Evolutionary conservation across 306 rosid species (phyloP), one percentile per base, ranked within the genome.

Genomic region (Mimosa pudica): DNA sequence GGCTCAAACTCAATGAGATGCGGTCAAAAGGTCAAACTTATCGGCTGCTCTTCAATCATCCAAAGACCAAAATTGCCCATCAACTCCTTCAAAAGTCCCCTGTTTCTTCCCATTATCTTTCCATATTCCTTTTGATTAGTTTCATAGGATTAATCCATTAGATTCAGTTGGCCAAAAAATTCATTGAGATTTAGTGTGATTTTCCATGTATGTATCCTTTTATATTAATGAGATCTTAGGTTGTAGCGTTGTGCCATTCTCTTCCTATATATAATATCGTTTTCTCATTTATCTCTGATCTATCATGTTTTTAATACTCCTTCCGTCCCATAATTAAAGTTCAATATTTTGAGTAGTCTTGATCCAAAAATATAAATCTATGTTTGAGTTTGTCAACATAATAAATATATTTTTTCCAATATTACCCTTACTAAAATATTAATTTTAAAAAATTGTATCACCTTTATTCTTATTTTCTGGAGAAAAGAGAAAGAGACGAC

Each of bases 1-100:
- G 44, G 64, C 17, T 38, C 18, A 57, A 51, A 54, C 17, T 38
- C 18, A 57, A 51, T 83, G 6, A 70, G 75, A 51, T 83, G 8
- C 70, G 71, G 81, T 66, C 80, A 52, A 60, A 60, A 12, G 55
- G 75, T 77, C 75, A 78, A 78, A 18, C 13, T 41, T 68, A 24
- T 20, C 72, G 74, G 78, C 86, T 16, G 60, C 77, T 51, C 18
- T 51, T 51, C 5, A 14, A 51, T 51, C 17, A 12, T 51, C 57
- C 57, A 51, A 51, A 51, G 3, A 12, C 57, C 57, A 51, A 51
- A 51, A 51, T 46, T 70, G 42, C 69, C 81, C 73, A 41, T 14
- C 70, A n/a, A 69, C 47, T 70, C 38, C 32, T 20, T 60, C 66
- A 61, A 61, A 10, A 7, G 69, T 33, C 18, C 18, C 9, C 0